A percentile compares a stretch with the other conserved stretches of the same genome.
These are phyloP conservation scores for Fusarium sp. DNA, from an alignment of 2,329 filamentous ascomycete species.

Conservation along the genomic window DNA sequence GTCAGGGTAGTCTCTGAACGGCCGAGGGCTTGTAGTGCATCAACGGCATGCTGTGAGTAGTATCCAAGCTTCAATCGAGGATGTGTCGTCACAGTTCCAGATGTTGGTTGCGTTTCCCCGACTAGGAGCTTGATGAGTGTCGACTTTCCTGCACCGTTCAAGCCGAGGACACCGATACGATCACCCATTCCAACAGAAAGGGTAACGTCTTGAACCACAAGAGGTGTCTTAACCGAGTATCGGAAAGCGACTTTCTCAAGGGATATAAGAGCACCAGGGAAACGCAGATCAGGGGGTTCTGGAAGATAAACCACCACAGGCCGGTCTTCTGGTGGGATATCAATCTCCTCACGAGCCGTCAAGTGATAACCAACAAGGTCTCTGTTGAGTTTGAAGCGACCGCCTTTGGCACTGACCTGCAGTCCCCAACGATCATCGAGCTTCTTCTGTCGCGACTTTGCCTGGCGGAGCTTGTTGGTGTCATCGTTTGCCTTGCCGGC, in stretches of 20 bases:
- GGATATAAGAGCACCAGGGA: slow-evolving; percentile 79
- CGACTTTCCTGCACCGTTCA: slow-evolving; percentile 87
- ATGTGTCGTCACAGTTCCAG: slow-evolving; percentile 74
- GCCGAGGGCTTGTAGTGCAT: slow-evolving; percentile 71
- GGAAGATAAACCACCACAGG: slow-evolving; percentile 69
- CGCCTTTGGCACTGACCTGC: slow-evolving; percentile 77
- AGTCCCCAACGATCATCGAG: slow-evolving; percentile 85
- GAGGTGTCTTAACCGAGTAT: slow-evolving; percentile 60
- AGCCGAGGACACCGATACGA: slow-evolving; percentile 78
- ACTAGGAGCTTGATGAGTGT: slow-evolving; percentile 80
- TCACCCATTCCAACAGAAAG: slow-evolving; percentile 80
- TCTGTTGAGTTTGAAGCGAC: slow-evolving; percentile 83
- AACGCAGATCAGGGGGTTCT: slow-evolving; percentile 76
- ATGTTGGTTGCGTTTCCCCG: slow-evolving; percentile 67
- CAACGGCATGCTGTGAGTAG: slow-evolving; percentile 84
- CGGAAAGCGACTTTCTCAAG: slow-evolving; percentile 76
- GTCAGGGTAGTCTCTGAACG: slow-evolving; percentile 65
- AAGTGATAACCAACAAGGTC: slow-evolving; percentile 75
- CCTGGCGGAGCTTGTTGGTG: slow-evolving; percentile 87
- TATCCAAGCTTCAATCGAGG: slow-evolving; percentile 78
- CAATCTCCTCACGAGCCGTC: slow-evolving; percentile 73
- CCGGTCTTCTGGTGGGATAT: slow-evolving; percentile 74
- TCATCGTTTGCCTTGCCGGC: slow-evolving; percentile 82
- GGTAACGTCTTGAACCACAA: slow-evolving; percentile 71
- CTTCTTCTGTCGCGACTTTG: slow-evolving; percentile 86